phyloP scores from a whole-genome alignment of 768 basidiomycete species.

The Macrolepiota dolichaula region DNA sequence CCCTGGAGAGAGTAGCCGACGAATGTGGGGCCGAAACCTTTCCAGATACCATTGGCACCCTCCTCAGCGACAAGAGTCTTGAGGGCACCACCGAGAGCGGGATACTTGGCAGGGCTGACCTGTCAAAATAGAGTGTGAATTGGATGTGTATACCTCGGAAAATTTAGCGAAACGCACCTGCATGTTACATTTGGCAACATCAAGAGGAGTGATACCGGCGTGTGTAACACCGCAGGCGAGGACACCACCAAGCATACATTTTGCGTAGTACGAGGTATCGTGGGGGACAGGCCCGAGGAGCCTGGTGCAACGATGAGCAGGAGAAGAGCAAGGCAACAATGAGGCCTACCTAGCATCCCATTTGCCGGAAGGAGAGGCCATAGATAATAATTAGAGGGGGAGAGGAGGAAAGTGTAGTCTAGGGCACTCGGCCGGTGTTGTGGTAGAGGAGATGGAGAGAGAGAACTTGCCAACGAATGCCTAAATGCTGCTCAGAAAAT shows the following conservation, averaged over 20 bases:
- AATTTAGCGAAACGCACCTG: conserved; percentile 48
- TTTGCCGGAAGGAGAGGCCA: conserved; percentile 42
- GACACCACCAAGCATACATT: conserved; percentile 85
- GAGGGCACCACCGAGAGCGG: conserved; percentile 59
- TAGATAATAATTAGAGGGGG: conserved; percentile 23
- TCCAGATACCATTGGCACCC: conserved; percentile 85
- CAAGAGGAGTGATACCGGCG: conserved; percentile 82
- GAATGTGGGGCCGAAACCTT: conserved; percentile 90
- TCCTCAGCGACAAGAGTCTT: conserved; percentile 73
- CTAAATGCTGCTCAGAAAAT: conserved; percentile 21
- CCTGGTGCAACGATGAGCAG: conserved; percentile 31
- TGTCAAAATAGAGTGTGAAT: conserved; percentile 22
- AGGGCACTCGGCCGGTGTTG: conserved; percentile 16
- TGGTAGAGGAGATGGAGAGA: conserved; percentile 20
- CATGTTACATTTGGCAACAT: conserved; percentile 92
- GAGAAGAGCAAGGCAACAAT: conserved; percentile 2
- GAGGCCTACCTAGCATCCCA: conserved; percentile 68
- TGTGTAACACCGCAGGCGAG: conserved; percentile 89
- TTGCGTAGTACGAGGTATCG: conserved; percentile 72
- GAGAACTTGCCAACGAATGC: conserved; percentile 13
- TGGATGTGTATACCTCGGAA: not conserved
- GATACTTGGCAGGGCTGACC: conserved; percentile 79
- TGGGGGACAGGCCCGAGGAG: conserved; percentile 72
- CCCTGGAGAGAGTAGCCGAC: conserved; percentile 95
- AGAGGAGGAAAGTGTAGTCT: conserved; percentile 1